A percentile compares a stretch with the other conserved stretches of the same genome.
phyloP scores from a whole-genome alignment of 345 rosid genomes.

The Clarkia xantiana region DNA sequence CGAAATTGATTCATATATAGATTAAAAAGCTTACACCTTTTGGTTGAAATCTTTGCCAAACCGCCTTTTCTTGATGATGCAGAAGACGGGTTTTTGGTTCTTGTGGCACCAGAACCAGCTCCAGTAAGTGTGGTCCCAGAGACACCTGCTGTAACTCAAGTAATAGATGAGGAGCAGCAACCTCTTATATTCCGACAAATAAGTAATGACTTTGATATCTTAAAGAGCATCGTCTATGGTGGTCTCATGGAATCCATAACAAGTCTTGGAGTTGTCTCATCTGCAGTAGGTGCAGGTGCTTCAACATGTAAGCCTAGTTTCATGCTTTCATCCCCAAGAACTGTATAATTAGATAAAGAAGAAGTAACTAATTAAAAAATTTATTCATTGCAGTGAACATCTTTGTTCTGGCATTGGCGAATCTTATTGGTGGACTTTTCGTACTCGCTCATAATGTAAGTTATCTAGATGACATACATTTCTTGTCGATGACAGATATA shows the following conservation, averaged over 20 bases:
- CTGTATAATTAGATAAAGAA: no score
- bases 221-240: conserved; percentile 81
- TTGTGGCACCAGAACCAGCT: conserved; percentile 9
- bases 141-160: not conserved
- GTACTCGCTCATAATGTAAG: conserved; percentile 51
- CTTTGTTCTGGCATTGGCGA: conserved; percentile 71
- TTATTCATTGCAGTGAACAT: conserved; percentile 48
- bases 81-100: conserved; percentile 14
- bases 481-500: no score
- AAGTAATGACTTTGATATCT: conserved; percentile 26
- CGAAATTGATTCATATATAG: not conserved
- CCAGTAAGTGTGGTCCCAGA: no score
- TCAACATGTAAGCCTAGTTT: conserved; percentile 59
- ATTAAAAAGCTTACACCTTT: not conserved
- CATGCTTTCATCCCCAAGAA: no score
- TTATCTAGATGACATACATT: no score
- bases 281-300: conserved; percentile 80
- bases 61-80: conserved; percentile 6
- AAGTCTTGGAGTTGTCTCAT: conserved; percentile 64
- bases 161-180: not conserved
- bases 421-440: conserved; percentile 62
- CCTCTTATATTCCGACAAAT: conserved; percentile 12
- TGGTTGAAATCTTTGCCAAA: not conserved
- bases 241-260: conserved; percentile 70
- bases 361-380: no score